Evolutionary conservation across 1,284 basidiomycete genomes (phyloP).

Genomic region (Ganoderma boninense): DNA sequence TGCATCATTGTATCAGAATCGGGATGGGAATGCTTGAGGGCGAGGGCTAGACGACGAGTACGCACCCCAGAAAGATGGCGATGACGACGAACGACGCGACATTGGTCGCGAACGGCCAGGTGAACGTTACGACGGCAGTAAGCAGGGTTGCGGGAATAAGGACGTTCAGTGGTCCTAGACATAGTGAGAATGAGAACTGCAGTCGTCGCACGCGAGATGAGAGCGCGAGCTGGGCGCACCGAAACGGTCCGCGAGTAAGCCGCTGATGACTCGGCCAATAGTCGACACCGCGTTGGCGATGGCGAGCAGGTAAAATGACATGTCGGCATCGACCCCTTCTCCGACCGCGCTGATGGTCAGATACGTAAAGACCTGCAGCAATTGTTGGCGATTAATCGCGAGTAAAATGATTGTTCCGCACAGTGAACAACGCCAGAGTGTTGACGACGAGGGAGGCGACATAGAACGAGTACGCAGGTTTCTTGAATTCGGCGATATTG

Average conservation of each 20-base stretch:
- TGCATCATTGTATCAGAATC: conserved; percentile 33
- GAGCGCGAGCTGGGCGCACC: background rate
- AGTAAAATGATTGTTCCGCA: background rate
- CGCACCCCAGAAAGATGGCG: conserved; percentile 20
- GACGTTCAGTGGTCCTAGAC: conserved; percentile 58
- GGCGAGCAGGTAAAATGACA: background rate
- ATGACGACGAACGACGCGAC: conserved; percentile 51
- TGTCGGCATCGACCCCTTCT: background rate
- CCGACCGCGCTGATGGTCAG: background rate
- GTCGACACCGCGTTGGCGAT: background rate
- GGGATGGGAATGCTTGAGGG: too few relatives aligned
- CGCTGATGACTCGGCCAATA: background rate
- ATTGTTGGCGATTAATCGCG: background rate
- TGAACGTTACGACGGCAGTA: conserved; percentile 58
- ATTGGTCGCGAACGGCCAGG: conserved; percentile 60
- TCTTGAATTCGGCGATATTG: conserved; percentile 2
- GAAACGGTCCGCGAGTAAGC: background rate
- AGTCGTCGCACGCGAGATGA: background rate
- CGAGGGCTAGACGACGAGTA: background rate
- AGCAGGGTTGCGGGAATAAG: conserved; percentile 58
- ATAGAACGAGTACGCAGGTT: background rate
- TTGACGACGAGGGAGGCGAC: background rate
- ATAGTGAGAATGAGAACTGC: too few relatives aligned
- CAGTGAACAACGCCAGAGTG: background rate
- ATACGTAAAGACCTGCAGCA: background rate